Evolutionary conservation across 148 eudicot species (phyloP), one percentile per base, ranked within the genome.

Genomic region (Rhododendron henanense): DNA sequence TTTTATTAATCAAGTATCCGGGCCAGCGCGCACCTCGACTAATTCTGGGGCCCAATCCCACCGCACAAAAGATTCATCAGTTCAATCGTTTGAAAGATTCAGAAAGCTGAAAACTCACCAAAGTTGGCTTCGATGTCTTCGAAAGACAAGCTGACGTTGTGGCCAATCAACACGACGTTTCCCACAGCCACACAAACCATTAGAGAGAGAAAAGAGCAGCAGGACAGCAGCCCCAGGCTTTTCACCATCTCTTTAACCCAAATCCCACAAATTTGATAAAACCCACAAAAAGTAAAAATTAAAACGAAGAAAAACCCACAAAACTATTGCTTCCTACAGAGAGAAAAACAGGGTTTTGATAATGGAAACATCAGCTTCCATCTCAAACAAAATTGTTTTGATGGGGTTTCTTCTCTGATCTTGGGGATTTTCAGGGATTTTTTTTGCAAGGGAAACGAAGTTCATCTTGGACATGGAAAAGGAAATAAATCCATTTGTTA

Each of bases 41-140:
- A 13, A 35, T 55, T 28, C 6, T 16, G 35, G 19, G 16, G 61
- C 21, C 61, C 61, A 18, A 55, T 55, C 21, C 21, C 23, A 55
- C 61, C 61, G 23, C 61, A 14, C 5, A 69, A 69, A 28, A 69
- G 5, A 25, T 69, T 13, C 75, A 69, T 13, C 35, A 13, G 75
- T 31, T 69, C 37, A 28, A 31, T 31, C 37, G 18, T 69, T 28
- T 31, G 75, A 28, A 28, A 28, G 75, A 69, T 69, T 3, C 75
- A 69, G 37, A 81, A 81, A 31, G 85, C 85, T 11, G 69, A 71
- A 15, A 87, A 69, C 98, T 93, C 87, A 96, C 99, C 93, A 82
- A 96, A 95, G 82, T 89, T 94, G 83, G 99, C 96, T 90, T 92
- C 99, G 84, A 94, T 90, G 83, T 94, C 98, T 2, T 93, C 93